Evolutionary conservation across 805 yeast species (phyloP), one percentile per base, ranked within the genome.

Genomic region (Kuraishia capsulata): DNA sequence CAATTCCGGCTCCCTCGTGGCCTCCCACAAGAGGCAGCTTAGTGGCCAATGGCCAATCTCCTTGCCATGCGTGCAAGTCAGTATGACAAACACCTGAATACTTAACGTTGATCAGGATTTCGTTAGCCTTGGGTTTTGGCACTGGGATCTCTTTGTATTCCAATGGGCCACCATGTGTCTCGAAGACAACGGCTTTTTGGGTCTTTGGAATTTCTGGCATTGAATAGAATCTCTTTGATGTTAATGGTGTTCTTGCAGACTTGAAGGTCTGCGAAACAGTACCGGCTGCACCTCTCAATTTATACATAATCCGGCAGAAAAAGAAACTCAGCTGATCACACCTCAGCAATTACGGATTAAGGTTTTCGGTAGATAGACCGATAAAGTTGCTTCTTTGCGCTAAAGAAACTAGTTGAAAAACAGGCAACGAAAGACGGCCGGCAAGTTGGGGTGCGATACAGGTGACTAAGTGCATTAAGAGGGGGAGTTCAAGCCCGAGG

Each of bases 1-100:
- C 84, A 26, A 72, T 69, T 61, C 84, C 83, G 36, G 82, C 81
- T 66, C 84, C 84, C 61, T 77, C 84, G 59, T 77, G 84, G 53
- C 84, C 84, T 50, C 84, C 84, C 34, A 77, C 80, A 49, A 77
- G 64, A 31, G 82, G 83, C 49, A 76, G 63, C 65, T 53, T 69
- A 57, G 53, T 65, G 53, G 60, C 71, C 62, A 78, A 66, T 43
- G 83, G 77, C 82, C 81, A 76, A 54, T 76, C 82, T 52, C 81
- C 81, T 54, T 75, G 72, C 81, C 81, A 76, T 32, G 84, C 84
- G 62, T 78, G 85, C 56, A 78, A 71, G 56, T 78, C 85, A 21
- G 84, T 77, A 67, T 78, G 85, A 57, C 85, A 78, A 41, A 78
- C 84, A 61, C 85, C 85, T 10, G 85, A 78, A 64, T 76, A 78